Conservation (phyloP, 2,329 filamentous ascomycete species). For the Hypoxylon rubiginosum region DNA sequence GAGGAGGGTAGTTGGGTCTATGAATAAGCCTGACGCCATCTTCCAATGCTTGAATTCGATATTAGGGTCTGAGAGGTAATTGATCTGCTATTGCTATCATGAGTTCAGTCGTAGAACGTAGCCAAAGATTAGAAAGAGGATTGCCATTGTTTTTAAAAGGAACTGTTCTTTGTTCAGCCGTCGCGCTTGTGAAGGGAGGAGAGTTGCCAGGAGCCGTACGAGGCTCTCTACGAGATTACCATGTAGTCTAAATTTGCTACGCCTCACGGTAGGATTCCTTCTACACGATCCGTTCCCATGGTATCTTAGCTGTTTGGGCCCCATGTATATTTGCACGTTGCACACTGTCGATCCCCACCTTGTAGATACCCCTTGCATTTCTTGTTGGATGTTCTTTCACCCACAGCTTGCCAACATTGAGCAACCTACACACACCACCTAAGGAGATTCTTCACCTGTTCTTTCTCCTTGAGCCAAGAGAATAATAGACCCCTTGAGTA, state of each 20-base stretch:
- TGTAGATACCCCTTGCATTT: neutral
- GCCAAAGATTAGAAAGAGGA: neutral
- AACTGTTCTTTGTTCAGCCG: no score
- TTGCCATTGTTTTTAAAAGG: neutral
- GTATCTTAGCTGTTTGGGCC: no score
- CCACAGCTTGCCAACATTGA: neutral
- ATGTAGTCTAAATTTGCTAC: neutral
- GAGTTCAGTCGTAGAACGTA: neutral
- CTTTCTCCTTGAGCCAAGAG: no score
- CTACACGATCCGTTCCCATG: no score
- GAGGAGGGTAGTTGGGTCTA: constrained; percentile 7
- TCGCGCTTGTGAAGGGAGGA: no score
- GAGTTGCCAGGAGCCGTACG: no score
- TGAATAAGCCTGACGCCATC: constrained; percentile 3
- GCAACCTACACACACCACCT: neutral
- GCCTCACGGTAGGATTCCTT: neutral
- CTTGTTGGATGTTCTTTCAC: neutral
- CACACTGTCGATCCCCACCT: neutral
- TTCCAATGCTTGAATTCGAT: neutral
- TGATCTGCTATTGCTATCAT: neutral
- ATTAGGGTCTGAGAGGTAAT: neutral
- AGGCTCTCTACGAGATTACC: no score
- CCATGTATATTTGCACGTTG: neutral
- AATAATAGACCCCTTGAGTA: no score
- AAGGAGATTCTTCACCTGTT: neutral